Conservation (phyloP, 2,329 filamentous ascomycete genomes). For the Neonectria hederae region DNA sequence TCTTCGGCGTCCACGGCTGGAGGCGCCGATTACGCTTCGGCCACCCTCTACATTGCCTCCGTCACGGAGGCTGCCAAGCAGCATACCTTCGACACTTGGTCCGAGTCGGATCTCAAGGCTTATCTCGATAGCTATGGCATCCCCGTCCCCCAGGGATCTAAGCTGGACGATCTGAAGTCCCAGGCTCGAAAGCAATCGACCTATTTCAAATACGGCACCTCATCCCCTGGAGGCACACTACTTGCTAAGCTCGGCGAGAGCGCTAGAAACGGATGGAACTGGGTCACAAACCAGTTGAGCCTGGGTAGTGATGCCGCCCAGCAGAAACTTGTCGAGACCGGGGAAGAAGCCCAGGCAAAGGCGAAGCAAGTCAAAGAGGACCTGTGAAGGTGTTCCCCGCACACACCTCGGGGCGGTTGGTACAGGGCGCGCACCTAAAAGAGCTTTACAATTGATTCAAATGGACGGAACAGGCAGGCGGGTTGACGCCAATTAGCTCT, state of each 20-base stretch:
- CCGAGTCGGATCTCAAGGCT: conserved; percentile 75
- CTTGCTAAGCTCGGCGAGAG: conserved; percentile 69
- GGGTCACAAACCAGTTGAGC: conserved; percentile 60
- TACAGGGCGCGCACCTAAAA: not conserved
- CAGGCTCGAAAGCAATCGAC: conserved; percentile 77
- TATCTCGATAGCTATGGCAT: conserved; percentile 85
- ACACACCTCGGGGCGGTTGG: not conserved
- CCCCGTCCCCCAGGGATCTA: conserved; percentile 72
- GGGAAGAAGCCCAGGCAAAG: conserved; percentile 43
- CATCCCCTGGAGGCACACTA: conserved; percentile 70
- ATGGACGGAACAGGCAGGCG: not conserved
- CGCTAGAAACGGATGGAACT: conserved; percentile 59
- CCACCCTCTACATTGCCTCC: conserved; percentile 74
- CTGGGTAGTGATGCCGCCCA: conserved; percentile 59
- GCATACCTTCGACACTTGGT: conserved; percentile 77
- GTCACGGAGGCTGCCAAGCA: conserved; percentile 73
- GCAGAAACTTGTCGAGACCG: conserved; percentile 54
- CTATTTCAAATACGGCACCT: conserved; percentile 81
- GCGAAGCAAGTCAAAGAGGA: conserved; percentile 56
- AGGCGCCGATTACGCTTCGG: conserved; percentile 69
- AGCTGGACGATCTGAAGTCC: conserved; percentile 74
- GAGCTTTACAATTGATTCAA: not conserved
- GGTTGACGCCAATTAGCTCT: not conserved
- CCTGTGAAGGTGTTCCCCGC: conserved; percentile 52
- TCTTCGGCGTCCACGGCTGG: conserved; percentile 67